A percentile compares a stretch with the other conserved stretches of the same genome.
Evolutionary conservation across 75 land plant species (phyloP).

Genomic region (Pseudotsuga menziesii): DNA sequence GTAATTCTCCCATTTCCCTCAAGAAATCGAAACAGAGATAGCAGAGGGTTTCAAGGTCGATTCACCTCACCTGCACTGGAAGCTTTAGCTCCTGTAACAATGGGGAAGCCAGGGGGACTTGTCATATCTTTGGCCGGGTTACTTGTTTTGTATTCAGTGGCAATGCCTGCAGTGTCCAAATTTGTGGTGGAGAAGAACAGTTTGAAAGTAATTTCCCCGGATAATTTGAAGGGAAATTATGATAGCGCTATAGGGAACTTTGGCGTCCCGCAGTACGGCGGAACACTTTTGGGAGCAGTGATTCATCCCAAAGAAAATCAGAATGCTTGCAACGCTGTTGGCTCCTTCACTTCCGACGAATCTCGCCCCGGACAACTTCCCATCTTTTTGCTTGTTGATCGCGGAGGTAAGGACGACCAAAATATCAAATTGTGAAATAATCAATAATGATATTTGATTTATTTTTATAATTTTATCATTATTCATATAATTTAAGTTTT

Average conservation of each 20-base stretch:
- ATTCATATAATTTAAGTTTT: too few relatives aligned
- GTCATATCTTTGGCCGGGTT: background rate
- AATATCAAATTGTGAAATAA: too few relatives aligned
- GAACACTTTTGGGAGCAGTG: conserved; percentile 75
- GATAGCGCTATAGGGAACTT: conserved; percentile 93
- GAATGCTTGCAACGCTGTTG: conserved; percentile 54
- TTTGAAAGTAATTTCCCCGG: conserved; percentile 76
- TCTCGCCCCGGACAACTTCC: conserved; percentile 60
- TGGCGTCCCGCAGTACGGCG: conserved; percentile 91
- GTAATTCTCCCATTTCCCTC: background rate
- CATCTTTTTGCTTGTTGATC: conserved; percentile 64
- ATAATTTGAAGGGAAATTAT: conserved; percentile 53
- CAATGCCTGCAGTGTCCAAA: conserved; percentile 12
- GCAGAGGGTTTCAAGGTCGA: background rate
- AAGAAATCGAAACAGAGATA: background rate
- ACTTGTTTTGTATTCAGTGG: background rate
- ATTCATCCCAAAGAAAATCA: conserved; percentile 55
- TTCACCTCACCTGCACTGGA: background rate
- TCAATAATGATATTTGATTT: too few relatives aligned
- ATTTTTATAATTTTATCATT: too few relatives aligned
- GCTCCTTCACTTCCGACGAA: conserved; percentile 48
- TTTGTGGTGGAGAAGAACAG: conserved; percentile 93
- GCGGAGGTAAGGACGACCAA: conserved; percentile 56
- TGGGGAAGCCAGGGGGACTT: background rate
- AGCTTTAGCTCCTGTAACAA: background rate